phyloP scores from a whole-genome alignment of 441 rosid species.

The Caryocar brasiliense region DNA sequence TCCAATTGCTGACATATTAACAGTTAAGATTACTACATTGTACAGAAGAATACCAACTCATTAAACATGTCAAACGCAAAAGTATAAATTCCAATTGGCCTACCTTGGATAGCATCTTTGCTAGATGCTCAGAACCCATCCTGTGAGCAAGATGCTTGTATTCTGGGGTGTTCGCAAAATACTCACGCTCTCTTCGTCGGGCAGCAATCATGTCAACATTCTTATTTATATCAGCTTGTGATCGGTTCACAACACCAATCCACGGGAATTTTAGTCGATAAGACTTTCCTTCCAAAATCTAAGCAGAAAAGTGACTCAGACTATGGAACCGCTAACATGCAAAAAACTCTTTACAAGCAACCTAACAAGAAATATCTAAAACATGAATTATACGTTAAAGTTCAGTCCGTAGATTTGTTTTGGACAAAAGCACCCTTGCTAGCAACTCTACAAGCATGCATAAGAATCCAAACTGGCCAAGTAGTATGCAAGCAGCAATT shows the following conservation, averaged over 20 bases:
- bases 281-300: constrained; percentile 90
- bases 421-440: too few relatives aligned
- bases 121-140: constrained; percentile 97
- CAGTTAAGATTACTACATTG: constrained; percentile 5
- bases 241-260: constrained; percentile 95
- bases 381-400: too few relatives aligned
- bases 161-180: constrained; percentile 70
- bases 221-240: constrained; percentile 95
- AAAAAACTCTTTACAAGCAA: too few relatives aligned
- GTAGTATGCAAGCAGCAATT: too few relatives aligned
- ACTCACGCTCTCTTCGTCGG: constrained; percentile 82
- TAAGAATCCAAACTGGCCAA: too few relatives aligned
- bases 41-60: background rate
- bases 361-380: too few relatives aligned
- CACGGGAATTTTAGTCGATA: constrained; percentile 84
- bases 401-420: too few relatives aligned
- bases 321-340: too few relatives aligned
- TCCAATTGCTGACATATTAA: constrained; percentile 76
- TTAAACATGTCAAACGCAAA: background rate
- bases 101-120: constrained; percentile 87
- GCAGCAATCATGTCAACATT: constrained; percentile 97
- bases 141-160: constrained; percentile 88
- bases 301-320: constrained; percentile 7
- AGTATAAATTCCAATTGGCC: background rate
- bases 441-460: too few relatives aligned